Evolutionary conservation across 306 rosid species (phyloP).

Genomic region (Sindora glabra): DNA sequence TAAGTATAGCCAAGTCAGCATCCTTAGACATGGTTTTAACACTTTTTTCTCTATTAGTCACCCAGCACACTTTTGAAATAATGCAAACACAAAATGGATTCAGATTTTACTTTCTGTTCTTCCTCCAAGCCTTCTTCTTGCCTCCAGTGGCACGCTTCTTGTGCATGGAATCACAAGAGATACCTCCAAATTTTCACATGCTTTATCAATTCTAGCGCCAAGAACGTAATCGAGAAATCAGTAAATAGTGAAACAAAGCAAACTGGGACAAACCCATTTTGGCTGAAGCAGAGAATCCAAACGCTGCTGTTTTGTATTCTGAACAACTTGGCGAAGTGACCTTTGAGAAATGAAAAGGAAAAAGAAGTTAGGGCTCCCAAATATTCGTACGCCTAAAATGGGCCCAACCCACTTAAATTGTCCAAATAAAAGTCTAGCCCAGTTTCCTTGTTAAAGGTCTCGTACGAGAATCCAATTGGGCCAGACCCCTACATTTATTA

Average conservation of each 20-base stretch:
- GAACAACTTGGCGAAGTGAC: neutral
- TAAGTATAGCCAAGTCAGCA: too few species aligned
- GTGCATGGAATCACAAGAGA: slow-evolving; percentile 69
- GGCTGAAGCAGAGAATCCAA: neutral
- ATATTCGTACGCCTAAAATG: neutral
- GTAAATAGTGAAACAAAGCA: neutral
- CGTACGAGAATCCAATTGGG: too few species aligned
- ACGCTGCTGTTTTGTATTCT: neutral
- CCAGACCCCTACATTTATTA: too few species aligned
- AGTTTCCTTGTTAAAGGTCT: too few species aligned
- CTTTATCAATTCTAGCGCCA: neutral
- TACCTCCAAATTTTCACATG: slow-evolving; percentile 22
- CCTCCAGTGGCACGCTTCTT: slow-evolving; percentile 67
- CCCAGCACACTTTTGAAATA: neutral
- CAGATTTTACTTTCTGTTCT: slow-evolving; percentile 47
- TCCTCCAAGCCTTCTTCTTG: slow-evolving; percentile 69
- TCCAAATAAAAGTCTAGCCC: too few species aligned
- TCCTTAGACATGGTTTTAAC: too few species aligned
- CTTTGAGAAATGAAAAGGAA: neutral
- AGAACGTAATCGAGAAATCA: neutral
- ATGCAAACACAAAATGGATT: neutral
- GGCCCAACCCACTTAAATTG: neutral
- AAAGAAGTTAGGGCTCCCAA: neutral
- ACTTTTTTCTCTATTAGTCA: too few species aligned
- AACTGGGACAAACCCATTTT: slow-evolving; percentile 10